Percentiles rank a stretch among this genome's conserved stretches.
These are phyloP conservation scores for Pythium aquatile DNA, from an alignment of 352 stramenopile species.

Conservation along the genomic window DNA sequence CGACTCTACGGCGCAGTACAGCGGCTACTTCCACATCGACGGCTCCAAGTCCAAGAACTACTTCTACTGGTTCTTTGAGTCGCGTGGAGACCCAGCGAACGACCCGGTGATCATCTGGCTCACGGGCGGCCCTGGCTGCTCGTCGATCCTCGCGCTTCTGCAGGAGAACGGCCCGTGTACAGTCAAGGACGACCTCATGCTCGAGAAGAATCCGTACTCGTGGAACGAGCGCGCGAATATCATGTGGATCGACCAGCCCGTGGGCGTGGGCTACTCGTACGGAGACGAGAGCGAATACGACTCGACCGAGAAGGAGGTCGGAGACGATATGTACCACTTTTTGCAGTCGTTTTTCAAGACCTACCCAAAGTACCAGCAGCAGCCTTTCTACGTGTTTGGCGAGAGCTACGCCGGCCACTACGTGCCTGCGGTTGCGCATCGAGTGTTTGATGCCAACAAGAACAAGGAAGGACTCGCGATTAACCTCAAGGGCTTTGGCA, in stretches of 20 bases:
- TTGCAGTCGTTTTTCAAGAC: conserved; percentile 92
- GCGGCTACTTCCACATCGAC: conserved; percentile 84
- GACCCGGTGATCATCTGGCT: conserved; percentile 97
- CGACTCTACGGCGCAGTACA: conserved; percentile 74
- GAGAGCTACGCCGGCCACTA: conserved; percentile 95
- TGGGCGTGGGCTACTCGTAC: conserved; percentile 94
- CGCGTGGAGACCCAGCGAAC: conserved; percentile 62
- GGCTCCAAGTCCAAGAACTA: conserved; percentile 91
- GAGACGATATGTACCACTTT: conserved; percentile 96
- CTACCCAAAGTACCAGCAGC: conserved; percentile 88
- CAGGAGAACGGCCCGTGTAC: conserved; percentile 96
- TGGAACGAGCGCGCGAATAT: conserved; percentile 95
- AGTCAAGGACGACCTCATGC: conserved; percentile 90
- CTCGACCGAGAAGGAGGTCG: conserved; percentile 91
- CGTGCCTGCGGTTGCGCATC: conserved; percentile 79
- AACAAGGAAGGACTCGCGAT: conserved; percentile 65
- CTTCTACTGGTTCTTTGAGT: conserved; percentile 98
- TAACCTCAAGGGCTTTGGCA: conserved; percentile 91
- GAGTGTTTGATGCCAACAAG: conserved; percentile 77
- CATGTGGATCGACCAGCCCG: conserved; percentile 96
- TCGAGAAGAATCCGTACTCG: conserved; percentile 86
- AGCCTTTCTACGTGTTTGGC: conserved; percentile 93
- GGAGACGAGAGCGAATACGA: conserved; percentile 87
- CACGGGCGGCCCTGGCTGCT: conserved; percentile 95
- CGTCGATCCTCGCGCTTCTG: conserved; percentile 91